These are phyloP conservation scores for Aureoboletus auriporus DNA, from an alignment of 768 basidiomycete species.

Conservation along the genomic window DNA sequence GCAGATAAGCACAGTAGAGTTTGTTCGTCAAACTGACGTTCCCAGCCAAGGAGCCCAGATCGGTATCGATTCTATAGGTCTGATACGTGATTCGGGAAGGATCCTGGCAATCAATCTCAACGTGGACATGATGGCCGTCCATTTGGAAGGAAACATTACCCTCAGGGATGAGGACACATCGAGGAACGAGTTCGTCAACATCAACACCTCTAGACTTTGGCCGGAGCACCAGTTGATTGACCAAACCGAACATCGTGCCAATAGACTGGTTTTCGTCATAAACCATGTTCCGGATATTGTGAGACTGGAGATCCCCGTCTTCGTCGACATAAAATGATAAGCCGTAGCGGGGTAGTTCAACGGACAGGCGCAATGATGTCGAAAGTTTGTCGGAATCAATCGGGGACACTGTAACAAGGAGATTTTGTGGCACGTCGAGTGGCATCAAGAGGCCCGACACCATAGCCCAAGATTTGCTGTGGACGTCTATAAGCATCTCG, in stretches of 20 bases:
- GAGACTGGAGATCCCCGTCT: slow-evolving; percentile 34
- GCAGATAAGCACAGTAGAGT: slow-evolving; percentile 40
- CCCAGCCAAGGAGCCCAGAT: slow-evolving; percentile 26
- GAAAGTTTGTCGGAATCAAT: neutral
- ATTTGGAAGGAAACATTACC: slow-evolving; percentile 21
- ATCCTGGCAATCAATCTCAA: slow-evolving; percentile 8
- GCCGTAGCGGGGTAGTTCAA: slow-evolving; percentile 37
- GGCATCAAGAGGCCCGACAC: slow-evolving; percentile 20
- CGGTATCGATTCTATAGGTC: slow-evolving; percentile 27
- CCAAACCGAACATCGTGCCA: slow-evolving; percentile 44
- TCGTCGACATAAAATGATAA: slow-evolving; percentile 38
- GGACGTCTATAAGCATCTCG: slow-evolving; percentile 22
- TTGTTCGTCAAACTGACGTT: slow-evolving; percentile 22
- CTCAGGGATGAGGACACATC: slow-evolving; percentile 37
- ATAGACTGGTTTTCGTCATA: slow-evolving; percentile 39
- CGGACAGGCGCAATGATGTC: slow-evolving; percentile 14
- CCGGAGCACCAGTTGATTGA: slow-evolving; percentile 38
- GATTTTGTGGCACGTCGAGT: slow-evolving; percentile 20
- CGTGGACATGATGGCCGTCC: slow-evolving; percentile 14
- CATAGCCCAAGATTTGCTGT: slow-evolving; percentile 26
- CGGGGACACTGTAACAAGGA: slow-evolving; percentile 16
- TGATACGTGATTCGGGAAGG: slow-evolving; percentile 14
- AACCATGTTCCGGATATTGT: slow-evolving; percentile 38
- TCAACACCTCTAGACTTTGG: slow-evolving; percentile 5
- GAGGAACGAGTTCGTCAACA: slow-evolving; percentile 1